Conservation (phyloP, 208 protist species). For the Vickermania spadyakhi region DNA sequence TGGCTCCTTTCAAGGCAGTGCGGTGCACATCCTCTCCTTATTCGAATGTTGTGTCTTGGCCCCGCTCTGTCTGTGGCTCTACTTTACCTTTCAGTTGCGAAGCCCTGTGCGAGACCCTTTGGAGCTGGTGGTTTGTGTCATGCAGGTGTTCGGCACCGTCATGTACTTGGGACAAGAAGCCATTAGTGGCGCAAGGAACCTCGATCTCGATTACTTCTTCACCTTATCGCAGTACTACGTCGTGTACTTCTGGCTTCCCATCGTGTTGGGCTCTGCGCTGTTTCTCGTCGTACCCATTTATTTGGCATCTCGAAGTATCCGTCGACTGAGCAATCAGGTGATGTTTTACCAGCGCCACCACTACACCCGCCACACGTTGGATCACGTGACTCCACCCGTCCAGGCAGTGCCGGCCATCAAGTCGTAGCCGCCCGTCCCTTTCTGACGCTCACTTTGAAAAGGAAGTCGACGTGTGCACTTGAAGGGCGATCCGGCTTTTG, state of each 20-base stretch:
- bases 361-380: background rate
- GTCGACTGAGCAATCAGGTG: constrained; percentile 14
- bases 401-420: too few species aligned
- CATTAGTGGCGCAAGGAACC: constrained; percentile 41
- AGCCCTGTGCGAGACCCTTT: constrained; percentile 45
- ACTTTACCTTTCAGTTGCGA: constrained; percentile 38
- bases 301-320: constrained; percentile 40
- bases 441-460: too few species aligned
- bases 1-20: constrained; percentile 28
- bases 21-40: constrained; percentile 55
- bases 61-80: constrained; percentile 58
- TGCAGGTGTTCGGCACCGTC: constrained; percentile 54
- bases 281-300: constrained; percentile 44
- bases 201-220: constrained; percentile 53
- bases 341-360: background rate
- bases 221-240: constrained; percentile 38
- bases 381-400: background rate
- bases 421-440: too few species aligned
- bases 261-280: constrained; percentile 44
- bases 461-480: too few species aligned
- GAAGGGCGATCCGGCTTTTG: too few species aligned
- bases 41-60: constrained; percentile 51
- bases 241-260: constrained; percentile 63
- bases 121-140: constrained; percentile 64
- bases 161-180: constrained; percentile 56